Evolutionary conservation across 2,329 filamentous ascomycete species (phyloP).

Genomic region (Paramyrothecium roridum): DNA sequence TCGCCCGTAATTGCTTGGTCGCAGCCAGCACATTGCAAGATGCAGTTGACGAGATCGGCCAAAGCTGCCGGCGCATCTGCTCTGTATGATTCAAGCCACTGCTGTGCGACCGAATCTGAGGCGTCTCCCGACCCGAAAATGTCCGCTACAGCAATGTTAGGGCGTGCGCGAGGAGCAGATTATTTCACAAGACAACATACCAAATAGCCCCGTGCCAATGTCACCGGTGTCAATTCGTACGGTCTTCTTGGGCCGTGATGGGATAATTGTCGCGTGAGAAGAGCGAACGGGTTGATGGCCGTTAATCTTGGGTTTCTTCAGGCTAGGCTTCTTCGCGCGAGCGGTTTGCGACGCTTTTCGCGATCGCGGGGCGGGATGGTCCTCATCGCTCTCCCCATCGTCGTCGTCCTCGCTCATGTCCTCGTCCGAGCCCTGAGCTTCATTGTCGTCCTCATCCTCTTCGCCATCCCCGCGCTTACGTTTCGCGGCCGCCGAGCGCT

Average conservation of each 20-base stretch:
- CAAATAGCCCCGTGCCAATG: constrained; percentile 53
- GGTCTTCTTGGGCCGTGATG: constrained; percentile 54
- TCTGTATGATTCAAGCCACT: constrained; percentile 59
- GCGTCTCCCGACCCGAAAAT: constrained; percentile 59
- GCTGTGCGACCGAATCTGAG: constrained; percentile 53
- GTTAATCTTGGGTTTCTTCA: constrained; percentile 64
- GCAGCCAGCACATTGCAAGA: constrained; percentile 73
- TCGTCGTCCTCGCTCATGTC: constrained; percentile 41
- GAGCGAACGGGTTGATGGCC: constrained; percentile 38
- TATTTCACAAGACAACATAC: constrained; percentile 30
- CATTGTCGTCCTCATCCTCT: constrained; percentile 44
- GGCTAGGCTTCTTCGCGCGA: constrained; percentile 52
- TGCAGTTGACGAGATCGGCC: constrained; percentile 63
- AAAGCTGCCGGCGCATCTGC: constrained; percentile 52
- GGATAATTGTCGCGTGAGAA: constrained; percentile 39
- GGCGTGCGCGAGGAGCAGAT: constrained; percentile 2
- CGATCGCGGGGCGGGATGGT: constrained; percentile 33
- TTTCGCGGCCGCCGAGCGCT: constrained; percentile 43
- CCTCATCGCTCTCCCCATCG: constrained; percentile 41
- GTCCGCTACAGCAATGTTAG: constrained; percentile 45
- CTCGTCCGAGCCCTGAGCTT: constrained; percentile 44
- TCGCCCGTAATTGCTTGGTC: constrained; percentile 73
- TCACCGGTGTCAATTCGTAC: constrained; percentile 48
- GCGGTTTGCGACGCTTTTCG: constrained; percentile 39
- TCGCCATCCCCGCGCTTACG: constrained; percentile 55